Evolutionary conservation across 2,329 filamentous ascomycete genomes (phyloP).

Genomic region (Penicillium sp.): DNA sequence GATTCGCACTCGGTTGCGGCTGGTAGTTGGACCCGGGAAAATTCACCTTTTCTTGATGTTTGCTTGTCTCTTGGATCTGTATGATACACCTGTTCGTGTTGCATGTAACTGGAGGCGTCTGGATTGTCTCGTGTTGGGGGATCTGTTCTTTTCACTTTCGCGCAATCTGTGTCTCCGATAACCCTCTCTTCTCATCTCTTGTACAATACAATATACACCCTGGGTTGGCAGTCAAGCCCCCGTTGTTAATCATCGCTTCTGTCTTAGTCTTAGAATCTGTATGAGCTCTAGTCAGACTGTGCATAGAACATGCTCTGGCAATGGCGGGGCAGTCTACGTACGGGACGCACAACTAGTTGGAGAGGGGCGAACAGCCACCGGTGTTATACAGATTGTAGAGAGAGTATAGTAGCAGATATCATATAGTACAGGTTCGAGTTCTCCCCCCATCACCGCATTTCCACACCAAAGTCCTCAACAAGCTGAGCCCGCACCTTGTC

Average conservation of each 20-base stretch:
- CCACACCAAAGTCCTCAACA: conserved; percentile 72
- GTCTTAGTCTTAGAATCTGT: neutral
- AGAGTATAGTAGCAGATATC: conserved; percentile 4
- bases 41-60: conserved; percentile 22
- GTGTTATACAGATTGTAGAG: conserved; percentile 19
- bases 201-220: conserved; percentile 39
- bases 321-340: neutral
- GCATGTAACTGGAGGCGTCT: conserved; percentile 34
- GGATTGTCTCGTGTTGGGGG: conserved; percentile 30
- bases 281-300: too few relatives aligned
- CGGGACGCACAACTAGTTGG: neutral
- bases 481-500: conserved; percentile 65
- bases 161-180: conserved; percentile 19
- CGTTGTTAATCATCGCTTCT: conserved; percentile 14
- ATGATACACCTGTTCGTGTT: conserved; percentile 34
- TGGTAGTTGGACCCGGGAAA: conserved; percentile 25
- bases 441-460: conserved; percentile 61
- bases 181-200: conserved; percentile 37
- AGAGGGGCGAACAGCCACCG: neutral
- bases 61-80: conserved; percentile 34
- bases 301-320: neutral
- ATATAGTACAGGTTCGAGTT: conserved; percentile 20
- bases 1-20: conserved; percentile 25
- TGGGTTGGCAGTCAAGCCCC: conserved; percentile 13
- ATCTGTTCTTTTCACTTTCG: conserved; percentile 21